Base-by-base conservation (phyloP, 2,329 filamentous ascomycete genomes). In the Penicillium verrucosum region DNA sequence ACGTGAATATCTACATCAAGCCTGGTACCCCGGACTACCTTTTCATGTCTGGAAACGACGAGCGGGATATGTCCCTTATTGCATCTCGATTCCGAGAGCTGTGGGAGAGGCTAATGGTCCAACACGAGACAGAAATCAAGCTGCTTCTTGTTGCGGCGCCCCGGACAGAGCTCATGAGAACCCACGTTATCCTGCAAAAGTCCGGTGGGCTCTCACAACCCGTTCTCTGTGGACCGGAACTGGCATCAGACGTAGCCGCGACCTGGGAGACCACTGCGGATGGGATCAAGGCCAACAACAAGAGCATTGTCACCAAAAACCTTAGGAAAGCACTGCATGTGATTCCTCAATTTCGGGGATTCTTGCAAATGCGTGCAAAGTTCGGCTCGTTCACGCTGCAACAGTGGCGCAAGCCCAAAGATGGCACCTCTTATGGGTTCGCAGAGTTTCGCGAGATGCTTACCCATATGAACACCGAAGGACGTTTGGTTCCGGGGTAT, bases 371-470 rank as follows among this genome's bases (percentile, higher is more conserved):
- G 73, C 70, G 77, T 38, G 68, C 76, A 2, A 74, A 74, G 25
- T 71, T 79, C 46, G 77, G 77, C 5, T 67, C 70, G 4, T 74
- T 79, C 52, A 66, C 74, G 4, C 67, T 79, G 25, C 67, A 72
- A 10, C 62, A 70, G 12, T 78, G 73, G 51, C 68, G 69, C 14
- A 50, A 59, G 18, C 69, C 73, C 0, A 49, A 61, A 2, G 59
- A 70, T 32, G 62, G 25, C 57, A 5, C 62, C 57, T 30, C 75
- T 75, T 58, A 56, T 58, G 2, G 69, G 75, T 54, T 69, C 72
- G 40, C 40, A 6, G 75, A 78, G 41, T 78, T 79, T 52, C 64
- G 68, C 38, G 66, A 69, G 23, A 77, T 78, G 75, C 51, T 79
- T 37, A 23, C 27, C 59, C 69, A 23, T 63, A 73, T 50, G 66